These are phyloP conservation scores for Nitzschia sp. DNA, from an alignment of 108 stramenopile genomes.

Conservation along the genomic window DNA sequence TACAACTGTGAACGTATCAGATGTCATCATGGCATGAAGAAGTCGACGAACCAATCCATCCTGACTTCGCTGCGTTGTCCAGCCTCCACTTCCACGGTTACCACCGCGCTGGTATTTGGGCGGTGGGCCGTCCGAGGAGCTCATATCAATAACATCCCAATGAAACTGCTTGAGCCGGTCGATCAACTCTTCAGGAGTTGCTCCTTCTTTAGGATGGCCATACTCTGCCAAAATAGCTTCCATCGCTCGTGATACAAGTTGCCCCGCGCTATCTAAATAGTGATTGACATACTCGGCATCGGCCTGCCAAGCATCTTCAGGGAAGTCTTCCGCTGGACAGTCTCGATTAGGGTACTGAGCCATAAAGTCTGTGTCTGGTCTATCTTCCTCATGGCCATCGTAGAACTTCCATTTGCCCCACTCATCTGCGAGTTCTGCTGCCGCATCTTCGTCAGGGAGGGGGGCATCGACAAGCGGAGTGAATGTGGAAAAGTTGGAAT, in stretches of 20 bases:
- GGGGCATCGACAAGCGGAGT: slow-evolving; percentile 36
- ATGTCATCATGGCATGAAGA: slow-evolving; percentile 85
- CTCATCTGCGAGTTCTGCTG: slow-evolving; percentile 23
- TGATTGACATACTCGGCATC: slow-evolving; percentile 88
- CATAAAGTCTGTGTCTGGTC: slow-evolving; percentile 62
- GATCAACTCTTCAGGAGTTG: slow-evolving; percentile 42
- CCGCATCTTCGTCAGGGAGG: slow-evolving; percentile 24
- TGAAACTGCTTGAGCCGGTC: slow-evolving; percentile 60
- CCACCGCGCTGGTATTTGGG: slow-evolving; percentile 31
- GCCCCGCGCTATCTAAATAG: slow-evolving; percentile 67
- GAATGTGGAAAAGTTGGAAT: slow-evolving; percentile 40
- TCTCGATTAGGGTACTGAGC: slow-evolving; percentile 57
- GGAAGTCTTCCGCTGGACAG: slow-evolving; percentile 66
- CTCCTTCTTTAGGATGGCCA: slow-evolving; percentile 62
- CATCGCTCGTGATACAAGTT: slow-evolving; percentile 62
- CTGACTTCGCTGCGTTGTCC: slow-evolving; percentile 70
- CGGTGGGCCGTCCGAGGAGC: slow-evolving; percentile 18
- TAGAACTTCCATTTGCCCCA: slow-evolving; percentile 71
- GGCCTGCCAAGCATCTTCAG: slow-evolving; percentile 77
- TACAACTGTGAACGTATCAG: slow-evolving; percentile 74
- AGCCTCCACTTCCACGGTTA: slow-evolving; percentile 56
- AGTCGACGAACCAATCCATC: slow-evolving; percentile 72
- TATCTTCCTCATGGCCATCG: slow-evolving; percentile 73
- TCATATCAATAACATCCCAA: slow-evolving; percentile 56
- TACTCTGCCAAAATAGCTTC: slow-evolving; percentile 74